Base-by-base conservation (phyloP, 1,284 basidiomycete species). In the Cystobasidium sp. region DNA sequence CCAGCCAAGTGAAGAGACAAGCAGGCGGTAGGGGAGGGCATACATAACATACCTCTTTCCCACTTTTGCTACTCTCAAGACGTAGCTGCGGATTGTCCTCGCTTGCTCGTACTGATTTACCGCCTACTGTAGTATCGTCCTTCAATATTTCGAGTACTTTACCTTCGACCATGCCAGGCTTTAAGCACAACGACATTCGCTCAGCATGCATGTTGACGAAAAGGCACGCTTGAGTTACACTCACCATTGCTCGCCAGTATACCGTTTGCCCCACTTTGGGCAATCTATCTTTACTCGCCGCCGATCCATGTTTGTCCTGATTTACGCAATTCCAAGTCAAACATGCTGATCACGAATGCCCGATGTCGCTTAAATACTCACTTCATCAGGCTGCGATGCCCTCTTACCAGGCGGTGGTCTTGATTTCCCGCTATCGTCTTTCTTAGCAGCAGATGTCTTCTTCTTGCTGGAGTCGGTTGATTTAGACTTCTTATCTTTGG, bases 111-210 rank as follows among this genome's bases (percentile, higher is more conserved):
- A 65, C 62, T 18, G 62, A 63, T 24, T 63, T 63, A 14, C 61
- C 62, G 43, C 62, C 46, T 6, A 65, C 44, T 49, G 22, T 51
- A 22, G 62, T 47, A 41, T 65, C 62, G 31, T 16, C 24, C 9
- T 44, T 65, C 5, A 65, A 8, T 24, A 65, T 65, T 22, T 65
- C 62, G 3, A 51, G 46, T 6, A 65, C 62, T 65, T 65, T 65
- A 22, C 62, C 62, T 65, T 65, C 62, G 14, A 51, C 62, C 62
- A 65, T 65, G 20, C 62, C 62, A 65, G 62, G 62, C 62, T 65
- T 16, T 31, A 22, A 24, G 16, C 16, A 56, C 20, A 62, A 39
- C 3, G 14, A 37, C 14, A 41, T 12, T 16, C 22, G 31, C 22
- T 44, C 12, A 49, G 47, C 47, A 14, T 49, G 14, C 47, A 49